Conservation (phyloP, 352 stramenopile species). For the Phytophthora pistaciae region DNA sequence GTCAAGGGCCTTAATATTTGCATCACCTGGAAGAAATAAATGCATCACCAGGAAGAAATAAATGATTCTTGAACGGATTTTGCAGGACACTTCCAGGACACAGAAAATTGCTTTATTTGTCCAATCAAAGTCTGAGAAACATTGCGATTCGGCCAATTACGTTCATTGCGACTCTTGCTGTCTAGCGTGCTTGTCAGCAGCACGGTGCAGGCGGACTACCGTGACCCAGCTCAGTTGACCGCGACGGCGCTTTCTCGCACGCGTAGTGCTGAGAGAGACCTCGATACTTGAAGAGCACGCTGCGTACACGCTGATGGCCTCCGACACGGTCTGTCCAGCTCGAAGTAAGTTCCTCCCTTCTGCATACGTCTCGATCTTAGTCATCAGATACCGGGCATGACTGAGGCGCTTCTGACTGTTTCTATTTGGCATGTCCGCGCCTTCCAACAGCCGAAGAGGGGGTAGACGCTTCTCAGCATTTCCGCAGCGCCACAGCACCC, state of each 20-base stretch:
- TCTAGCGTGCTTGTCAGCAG: conserved; percentile 8
- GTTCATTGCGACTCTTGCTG: no score
- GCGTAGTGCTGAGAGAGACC: not conserved
- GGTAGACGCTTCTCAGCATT: conserved; percentile 13
- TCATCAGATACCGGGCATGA: conserved; percentile 22
- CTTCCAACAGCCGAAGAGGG: conserved; percentile 1
- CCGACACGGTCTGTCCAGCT: not conserved
- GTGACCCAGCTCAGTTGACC: conserved; percentile 13
- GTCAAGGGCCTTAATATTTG: no score
- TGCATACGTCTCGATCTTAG: conserved; percentile 16
- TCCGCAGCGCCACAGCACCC: conserved; percentile 15
- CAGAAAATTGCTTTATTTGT: not conserved
- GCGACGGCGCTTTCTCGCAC: conserved; percentile 12
- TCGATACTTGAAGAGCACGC: conserved; percentile 5
- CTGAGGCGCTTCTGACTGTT: conserved; percentile 18
- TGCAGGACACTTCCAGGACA: conserved; percentile 14
- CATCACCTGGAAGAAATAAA: no score
- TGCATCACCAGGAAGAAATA: no score
- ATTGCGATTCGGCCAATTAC: not conserved
- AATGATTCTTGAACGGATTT: conserved; percentile 20
- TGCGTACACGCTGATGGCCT: not conserved
- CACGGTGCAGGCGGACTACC: conserved; percentile 7
- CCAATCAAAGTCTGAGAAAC: not conserved
- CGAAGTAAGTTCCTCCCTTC: conserved; percentile 12
- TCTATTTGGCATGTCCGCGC: conserved; percentile 20